phyloP scores from a whole-genome alignment of 1,284 basidiomycete species.

The Athelia psychrophila region DNA sequence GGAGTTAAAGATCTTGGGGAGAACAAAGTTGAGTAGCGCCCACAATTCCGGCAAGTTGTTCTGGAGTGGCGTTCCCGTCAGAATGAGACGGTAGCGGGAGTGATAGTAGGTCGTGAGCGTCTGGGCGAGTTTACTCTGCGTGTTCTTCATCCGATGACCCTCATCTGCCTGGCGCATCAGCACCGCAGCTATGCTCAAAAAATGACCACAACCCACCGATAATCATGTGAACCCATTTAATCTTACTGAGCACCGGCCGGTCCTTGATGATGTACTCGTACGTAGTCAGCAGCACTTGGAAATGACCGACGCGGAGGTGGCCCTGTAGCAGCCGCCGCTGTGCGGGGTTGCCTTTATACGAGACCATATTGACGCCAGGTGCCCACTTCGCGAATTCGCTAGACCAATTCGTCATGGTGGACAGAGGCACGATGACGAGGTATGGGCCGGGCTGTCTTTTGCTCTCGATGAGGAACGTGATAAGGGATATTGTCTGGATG shows the following conservation, averaged over 20 bases:
- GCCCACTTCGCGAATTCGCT: slow-evolving; percentile 98
- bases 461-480: slow-evolving; percentile 93
- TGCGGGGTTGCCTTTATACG: slow-evolving; percentile 93
- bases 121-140: slow-evolving; percentile 91
- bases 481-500: slow-evolving; percentile 94
- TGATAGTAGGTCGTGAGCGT: slow-evolving; percentile 94
- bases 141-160: slow-evolving; percentile 99
- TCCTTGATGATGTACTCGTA: slow-evolving; percentile 99
- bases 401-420: slow-evolving; percentile 98
- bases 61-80: slow-evolving; percentile 97
- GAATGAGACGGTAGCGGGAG: slow-evolving; percentile 91
- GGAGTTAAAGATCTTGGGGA: slow-evolving; percentile 99
- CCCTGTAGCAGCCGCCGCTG: slow-evolving; percentile 75
- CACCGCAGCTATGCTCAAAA: background rate
- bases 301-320: slow-evolving; percentile 76
- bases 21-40: slow-evolving; percentile 97
- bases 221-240: slow-evolving; percentile 99
- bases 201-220: slow-evolving; percentile 57
- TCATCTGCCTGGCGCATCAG: slow-evolving; percentile 60
- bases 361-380: slow-evolving; percentile 79
- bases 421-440: slow-evolving; percentile 96
- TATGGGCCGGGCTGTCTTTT: slow-evolving; percentile 94
- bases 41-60: slow-evolving; percentile 99
- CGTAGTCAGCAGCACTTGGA: slow-evolving; percentile 96
- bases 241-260: slow-evolving; percentile 83